Base-by-base conservation (phyloP, 1,139 yeast genomes). In the Blastobotrys illinoisensis region DNA sequence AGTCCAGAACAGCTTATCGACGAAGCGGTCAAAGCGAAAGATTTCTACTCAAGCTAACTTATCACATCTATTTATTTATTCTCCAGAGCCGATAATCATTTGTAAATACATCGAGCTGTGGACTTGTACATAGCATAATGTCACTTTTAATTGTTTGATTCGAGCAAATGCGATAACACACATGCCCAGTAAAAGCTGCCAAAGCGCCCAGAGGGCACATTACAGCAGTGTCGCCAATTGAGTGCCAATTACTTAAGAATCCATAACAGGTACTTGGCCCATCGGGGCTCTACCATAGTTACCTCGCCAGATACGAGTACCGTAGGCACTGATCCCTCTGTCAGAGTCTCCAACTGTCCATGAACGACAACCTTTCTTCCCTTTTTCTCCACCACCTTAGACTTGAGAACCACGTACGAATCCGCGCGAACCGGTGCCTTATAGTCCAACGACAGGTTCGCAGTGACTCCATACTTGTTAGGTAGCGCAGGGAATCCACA, bases 401-500 rank as follows among this genome's bases (percentile, higher is more conserved):
- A 95, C 54, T 78, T 75, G 52, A 93, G 73, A 44, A 88, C 76
- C 9, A 90, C 80, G 6, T 85, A 81, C 14, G 86, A 76, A 58
- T 82, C 79, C 0, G 91, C 85, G 1, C 83, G 82, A 1, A 79
- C 75, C 58, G 88, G 93, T 32, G 80, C 77, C 48, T 75, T 66
- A 68, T 88, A 93, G 57, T 86, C 78, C 18, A 93, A 76, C n/a
- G 80, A 74, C 48, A 93, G 73, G 49, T 79, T 79, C 0, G 96
- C 99, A 0, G 99, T 93, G 14, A 93, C 97, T 13, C 98, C 99
- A 48, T 60, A 63, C 54, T 83, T 80, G 54, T 84, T 82, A 0
- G 99, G 98, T n/a, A 93, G 74, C 26, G 78, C 72, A 4, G 91
- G 83, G 67, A 90, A 91, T 18, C 97, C 97, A 64, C 96, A 86